These are phyloP conservation scores for Claviceps quebecensis DNA, from an alignment of 2,329 filamentous ascomycete genomes.

Conservation along the genomic window DNA sequence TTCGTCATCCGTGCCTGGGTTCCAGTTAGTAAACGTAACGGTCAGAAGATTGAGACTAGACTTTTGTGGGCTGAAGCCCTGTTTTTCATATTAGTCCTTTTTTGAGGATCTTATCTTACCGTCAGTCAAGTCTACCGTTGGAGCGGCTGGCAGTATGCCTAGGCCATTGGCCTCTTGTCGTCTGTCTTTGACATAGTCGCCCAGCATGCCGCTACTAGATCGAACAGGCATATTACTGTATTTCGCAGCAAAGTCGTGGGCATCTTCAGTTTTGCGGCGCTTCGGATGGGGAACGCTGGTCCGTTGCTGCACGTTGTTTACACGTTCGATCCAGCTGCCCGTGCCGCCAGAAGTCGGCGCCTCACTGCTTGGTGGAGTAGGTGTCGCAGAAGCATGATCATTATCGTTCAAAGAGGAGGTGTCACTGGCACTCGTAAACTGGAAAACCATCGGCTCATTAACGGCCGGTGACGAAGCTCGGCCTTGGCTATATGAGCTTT, in stretches of 20 bases:
- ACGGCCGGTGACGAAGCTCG: constrained; percentile 6
- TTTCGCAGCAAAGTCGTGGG: constrained; percentile 27
- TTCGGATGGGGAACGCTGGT: constrained; percentile 45
- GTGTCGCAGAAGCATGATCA: constrained; percentile 21
- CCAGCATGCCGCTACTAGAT: constrained; percentile 42
- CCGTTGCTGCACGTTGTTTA: constrained; percentile 63
- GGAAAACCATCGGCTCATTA: constrained; percentile 23
- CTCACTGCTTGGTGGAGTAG: constrained; percentile 15
- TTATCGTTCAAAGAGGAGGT: constrained; percentile 19
- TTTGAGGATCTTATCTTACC: constrained; percentile 19
- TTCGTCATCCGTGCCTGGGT: constrained; percentile 37
- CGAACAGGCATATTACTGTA: constrained; percentile 15
- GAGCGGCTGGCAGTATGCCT: constrained; percentile 16
- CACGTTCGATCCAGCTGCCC: constrained; percentile 54
- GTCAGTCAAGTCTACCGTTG: constrained; percentile 45
- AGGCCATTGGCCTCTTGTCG: constrained; percentile 27
- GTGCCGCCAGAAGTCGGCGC: constrained; percentile 26
- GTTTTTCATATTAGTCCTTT: background rate
- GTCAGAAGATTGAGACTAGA: background rate
- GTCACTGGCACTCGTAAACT: constrained; percentile 26
- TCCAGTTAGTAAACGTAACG: background rate
- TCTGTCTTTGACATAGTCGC: constrained; percentile 52
- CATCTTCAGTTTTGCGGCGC: constrained; percentile 43
- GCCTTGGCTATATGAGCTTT: constrained; percentile 7
- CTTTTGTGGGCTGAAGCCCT: background rate